These are phyloP conservation scores for Phytophthora palmivora DNA, from an alignment of 352 stramenopile genomes.

Conservation along the genomic window DNA sequence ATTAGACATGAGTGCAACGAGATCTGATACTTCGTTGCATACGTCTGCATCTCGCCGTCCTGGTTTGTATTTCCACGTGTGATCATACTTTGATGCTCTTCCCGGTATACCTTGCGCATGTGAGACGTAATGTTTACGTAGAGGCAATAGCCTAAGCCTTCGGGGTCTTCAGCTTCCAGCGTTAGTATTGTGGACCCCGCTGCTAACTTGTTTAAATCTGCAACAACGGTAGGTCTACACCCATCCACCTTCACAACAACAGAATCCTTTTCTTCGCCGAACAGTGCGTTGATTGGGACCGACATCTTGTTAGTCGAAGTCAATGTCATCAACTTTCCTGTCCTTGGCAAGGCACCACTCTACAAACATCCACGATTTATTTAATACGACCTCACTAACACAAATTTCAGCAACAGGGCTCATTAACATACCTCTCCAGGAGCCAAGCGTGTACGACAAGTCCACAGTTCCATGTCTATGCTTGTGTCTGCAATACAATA, in stretches of 20 bases:
- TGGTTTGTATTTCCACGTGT: conserved; percentile 60
- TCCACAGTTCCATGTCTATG: conserved; percentile 88
- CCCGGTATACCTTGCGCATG: conserved; percentile 89
- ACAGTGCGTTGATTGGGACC: conserved; percentile 81
- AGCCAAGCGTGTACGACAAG: conserved; percentile 55
- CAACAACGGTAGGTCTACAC: conserved; percentile 85
- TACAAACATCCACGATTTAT: conserved; percentile 12
- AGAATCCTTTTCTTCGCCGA: conserved; percentile 79
- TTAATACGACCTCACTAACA: not conserved
- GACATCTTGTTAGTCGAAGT: conserved; percentile 86
- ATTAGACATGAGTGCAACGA: conserved; percentile 83
- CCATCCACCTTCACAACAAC: conserved; percentile 88
- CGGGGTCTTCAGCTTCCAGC: conserved; percentile 67
- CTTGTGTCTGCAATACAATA: conserved; percentile 55
- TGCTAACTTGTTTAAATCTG: conserved; percentile 66
- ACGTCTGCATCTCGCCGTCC: conserved; percentile 70
- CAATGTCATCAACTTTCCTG: conserved; percentile 53
- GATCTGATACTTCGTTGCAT: conserved; percentile 91
- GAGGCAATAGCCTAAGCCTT: conserved; percentile 77
- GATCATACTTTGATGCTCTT: conserved; percentile 83
- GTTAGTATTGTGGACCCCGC: conserved; percentile 75
- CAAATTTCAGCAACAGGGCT: not conserved
- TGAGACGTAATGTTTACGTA: conserved; percentile 85
- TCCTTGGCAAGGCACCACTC: conserved; percentile 47
- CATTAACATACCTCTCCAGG: conserved; percentile 52